Conservation (phyloP, 192 early-diverging fungal species). For the Coemansia sp. region DNA sequence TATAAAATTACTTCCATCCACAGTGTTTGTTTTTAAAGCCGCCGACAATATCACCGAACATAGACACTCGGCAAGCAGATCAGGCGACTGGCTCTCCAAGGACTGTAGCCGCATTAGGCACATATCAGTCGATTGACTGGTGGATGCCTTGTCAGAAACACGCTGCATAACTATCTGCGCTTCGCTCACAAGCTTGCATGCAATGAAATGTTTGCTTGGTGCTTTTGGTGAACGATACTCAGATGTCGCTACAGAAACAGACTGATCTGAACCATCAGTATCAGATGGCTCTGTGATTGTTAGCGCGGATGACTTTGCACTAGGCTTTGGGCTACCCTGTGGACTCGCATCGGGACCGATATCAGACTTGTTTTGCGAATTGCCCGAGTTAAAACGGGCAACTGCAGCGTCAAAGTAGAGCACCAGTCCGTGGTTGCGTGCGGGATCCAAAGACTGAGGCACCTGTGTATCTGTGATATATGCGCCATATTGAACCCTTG, state of each 20-base stretch:
- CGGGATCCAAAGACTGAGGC: slow-evolving; percentile 36
- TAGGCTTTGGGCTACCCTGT: not conserved
- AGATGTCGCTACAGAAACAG: not conserved
- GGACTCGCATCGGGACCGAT: not conserved
- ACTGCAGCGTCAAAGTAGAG: slow-evolving; percentile 22
- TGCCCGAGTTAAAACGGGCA: slow-evolving; percentile 21
- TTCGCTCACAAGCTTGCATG: slow-evolving; percentile 35
- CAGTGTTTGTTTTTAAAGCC: slow-evolving; percentile 7
- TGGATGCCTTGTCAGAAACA: slow-evolving; percentile 1
- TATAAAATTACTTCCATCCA: slow-evolving; percentile 27
- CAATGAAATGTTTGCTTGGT: slow-evolving; percentile 11
- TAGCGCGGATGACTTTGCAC: not conserved
- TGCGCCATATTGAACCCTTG: slow-evolving; percentile 57
- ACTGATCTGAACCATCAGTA: not conserved
- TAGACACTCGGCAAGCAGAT: slow-evolving; percentile 39
- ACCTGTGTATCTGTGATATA: slow-evolving; percentile 41
- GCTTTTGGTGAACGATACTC: not conserved
- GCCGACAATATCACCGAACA: slow-evolving; percentile 35
- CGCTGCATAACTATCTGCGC: slow-evolving; percentile 48
- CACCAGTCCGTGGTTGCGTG: slow-evolving; percentile 34
- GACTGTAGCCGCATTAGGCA: slow-evolving; percentile 24
- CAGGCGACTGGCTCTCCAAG: slow-evolving; percentile 34
- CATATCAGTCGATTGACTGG: not conserved
- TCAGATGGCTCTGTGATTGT: slow-evolving; percentile 1
- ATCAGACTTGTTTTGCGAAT: slow-evolving; percentile 8